phyloP scores from a whole-genome alignment of 495 filamentous ascomycete species.

The Lasiosphaeria hispida region DNA sequence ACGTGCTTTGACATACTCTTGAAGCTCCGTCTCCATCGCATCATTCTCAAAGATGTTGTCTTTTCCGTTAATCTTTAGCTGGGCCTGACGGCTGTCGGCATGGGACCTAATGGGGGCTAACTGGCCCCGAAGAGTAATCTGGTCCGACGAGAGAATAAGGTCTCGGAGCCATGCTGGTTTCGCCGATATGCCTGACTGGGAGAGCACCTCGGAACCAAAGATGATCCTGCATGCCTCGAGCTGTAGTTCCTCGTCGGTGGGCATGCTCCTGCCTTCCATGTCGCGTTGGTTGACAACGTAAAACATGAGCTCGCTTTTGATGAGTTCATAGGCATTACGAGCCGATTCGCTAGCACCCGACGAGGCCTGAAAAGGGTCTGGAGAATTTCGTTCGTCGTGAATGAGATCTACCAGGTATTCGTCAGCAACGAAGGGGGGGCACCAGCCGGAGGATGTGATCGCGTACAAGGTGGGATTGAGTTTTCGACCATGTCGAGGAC shows the following conservation, averaged over 20 bases:
- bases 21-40: conserved; percentile 46
- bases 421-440: not conserved
- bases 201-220: conserved; percentile 37
- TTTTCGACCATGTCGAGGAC: conserved; percentile 60
- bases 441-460: not conserved
- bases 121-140: conserved; percentile 32
- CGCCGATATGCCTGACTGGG: conserved; percentile 23
- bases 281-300: conserved; percentile 36
- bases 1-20: conserved; percentile 47
- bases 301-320: conserved; percentile 49
- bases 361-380: conserved; percentile 44
- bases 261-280: conserved; percentile 21
- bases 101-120: conserved; percentile 35
- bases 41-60: conserved; percentile 47
- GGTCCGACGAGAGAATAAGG: conserved; percentile 44
- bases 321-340: conserved; percentile 50
- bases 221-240: conserved; percentile 43
- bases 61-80: conserved; percentile 48
- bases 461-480: conserved; percentile 62
- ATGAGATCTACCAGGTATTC: conserved; percentile 45
- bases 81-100: conserved; percentile 31
- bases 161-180: conserved; percentile 54
- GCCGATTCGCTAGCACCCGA: conserved; percentile 30
- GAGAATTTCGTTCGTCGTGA: conserved; percentile 54
- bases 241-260: conserved; percentile 45